Percentiles rank a stretch among this genome's conserved stretches.
phyloP scores from a whole-genome alignment of 2,329 filamentous ascomycete genomes.

The Hymenoscyphus infarciens region DNA sequence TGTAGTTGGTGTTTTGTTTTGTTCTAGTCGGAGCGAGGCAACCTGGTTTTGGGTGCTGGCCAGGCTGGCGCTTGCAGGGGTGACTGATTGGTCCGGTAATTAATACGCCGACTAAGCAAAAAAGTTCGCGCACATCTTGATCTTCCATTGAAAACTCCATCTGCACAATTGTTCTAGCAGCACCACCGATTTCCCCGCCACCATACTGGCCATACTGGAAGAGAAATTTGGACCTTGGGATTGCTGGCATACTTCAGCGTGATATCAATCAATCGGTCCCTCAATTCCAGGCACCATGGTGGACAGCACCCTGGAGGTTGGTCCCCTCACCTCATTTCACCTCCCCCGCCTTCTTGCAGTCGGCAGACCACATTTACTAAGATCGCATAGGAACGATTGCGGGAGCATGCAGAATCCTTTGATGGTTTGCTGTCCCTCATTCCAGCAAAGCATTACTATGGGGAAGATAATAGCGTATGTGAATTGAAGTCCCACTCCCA shows the following conservation, averaged over 20 bases:
- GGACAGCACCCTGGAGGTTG: constrained; percentile 34
- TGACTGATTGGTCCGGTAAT: neutral
- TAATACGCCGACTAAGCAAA: neutral
- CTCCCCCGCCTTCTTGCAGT: constrained; percentile 23
- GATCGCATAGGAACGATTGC: constrained; percentile 46
- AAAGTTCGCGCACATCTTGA: neutral
- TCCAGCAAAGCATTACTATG: constrained; percentile 69
- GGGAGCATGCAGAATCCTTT: constrained; percentile 40
- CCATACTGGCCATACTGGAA: constrained; percentile 12
- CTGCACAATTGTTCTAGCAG: neutral
- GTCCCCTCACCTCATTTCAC: constrained; percentile 18
- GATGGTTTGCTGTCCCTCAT: constrained; percentile 64
- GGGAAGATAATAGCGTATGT: constrained; percentile 64
- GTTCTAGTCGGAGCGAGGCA: too few species aligned
- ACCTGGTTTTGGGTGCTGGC: too few species aligned
- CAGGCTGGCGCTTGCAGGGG: neutral
- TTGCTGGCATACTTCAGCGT: neutral
- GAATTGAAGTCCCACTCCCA: constrained; percentile 1
- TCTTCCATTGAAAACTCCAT: neutral
- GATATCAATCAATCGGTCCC: neutral
- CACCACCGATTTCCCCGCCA: neutral
- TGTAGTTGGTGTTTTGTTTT: too few species aligned
- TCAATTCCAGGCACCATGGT: constrained; percentile 27
- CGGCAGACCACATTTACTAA: constrained; percentile 10
- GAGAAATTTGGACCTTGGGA: neutral